These are phyloP conservation scores for Penicillium diatomitis DNA, from an alignment of 495 filamentous ascomycete genomes.

Conservation along the genomic window DNA sequence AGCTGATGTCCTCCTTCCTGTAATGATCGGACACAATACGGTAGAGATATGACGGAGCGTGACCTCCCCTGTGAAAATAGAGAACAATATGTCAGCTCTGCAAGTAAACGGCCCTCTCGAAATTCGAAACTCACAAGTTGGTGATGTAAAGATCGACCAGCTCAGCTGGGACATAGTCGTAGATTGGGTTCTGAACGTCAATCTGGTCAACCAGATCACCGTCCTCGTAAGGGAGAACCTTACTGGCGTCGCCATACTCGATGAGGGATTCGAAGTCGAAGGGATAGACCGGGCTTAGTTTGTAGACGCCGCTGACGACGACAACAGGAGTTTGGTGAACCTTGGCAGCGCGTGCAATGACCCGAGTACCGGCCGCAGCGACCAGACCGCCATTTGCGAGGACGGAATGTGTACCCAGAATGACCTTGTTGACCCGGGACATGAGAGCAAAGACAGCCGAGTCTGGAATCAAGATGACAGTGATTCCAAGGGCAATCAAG, in stretches of 20 bases:
- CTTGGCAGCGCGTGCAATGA: conserved; percentile 74
- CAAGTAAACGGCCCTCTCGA: neutral
- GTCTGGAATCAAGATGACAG: conserved; percentile 72
- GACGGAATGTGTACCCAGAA: conserved; percentile 75
- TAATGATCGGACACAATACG: conserved; percentile 80
- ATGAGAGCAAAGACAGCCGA: conserved; percentile 84
- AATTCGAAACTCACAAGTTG: conserved; percentile 64
- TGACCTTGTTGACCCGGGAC: conserved; percentile 88
- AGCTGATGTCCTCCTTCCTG: conserved; percentile 67
- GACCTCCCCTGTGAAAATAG: conserved; percentile 51
- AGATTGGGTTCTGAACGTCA: conserved; percentile 70
- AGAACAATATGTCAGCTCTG: neutral
- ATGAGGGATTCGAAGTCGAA: conserved; percentile 68
- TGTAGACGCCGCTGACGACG: conserved; percentile 77
- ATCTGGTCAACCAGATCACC: conserved; percentile 65
- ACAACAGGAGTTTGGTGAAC: conserved; percentile 73
- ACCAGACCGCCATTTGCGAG: conserved; percentile 78
- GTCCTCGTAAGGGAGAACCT: conserved; percentile 63
- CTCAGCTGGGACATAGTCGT: conserved; percentile 75
- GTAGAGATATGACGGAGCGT: conserved; percentile 73
- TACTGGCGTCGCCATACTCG: conserved; percentile 71
- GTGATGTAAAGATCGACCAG: conserved; percentile 85
- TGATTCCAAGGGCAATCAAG: conserved; percentile 65
- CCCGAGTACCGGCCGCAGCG: conserved; percentile 65
- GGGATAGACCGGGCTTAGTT: conserved; percentile 80